phyloP scores from a whole-genome alignment of 176 grass and related monocot genomes.

The Aegilops umbellulata region DNA sequence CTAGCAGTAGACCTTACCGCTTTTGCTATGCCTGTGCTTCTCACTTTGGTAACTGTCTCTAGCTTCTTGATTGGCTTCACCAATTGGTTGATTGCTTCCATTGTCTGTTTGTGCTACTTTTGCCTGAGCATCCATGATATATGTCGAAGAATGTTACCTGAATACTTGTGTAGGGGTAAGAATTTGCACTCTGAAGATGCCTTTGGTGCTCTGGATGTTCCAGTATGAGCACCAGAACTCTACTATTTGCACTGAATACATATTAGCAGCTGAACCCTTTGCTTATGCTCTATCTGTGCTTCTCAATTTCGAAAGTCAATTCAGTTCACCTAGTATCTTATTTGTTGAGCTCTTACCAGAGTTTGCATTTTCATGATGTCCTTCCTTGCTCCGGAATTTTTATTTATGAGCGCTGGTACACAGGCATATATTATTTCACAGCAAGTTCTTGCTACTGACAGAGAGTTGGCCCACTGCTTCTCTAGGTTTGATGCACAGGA shows the following conservation, averaged over 20 bases:
- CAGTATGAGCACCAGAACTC: neutral
- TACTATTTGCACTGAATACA: neutral
- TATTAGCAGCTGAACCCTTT: neutral
- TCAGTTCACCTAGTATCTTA: neutral
- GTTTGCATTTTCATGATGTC: too few species aligned
- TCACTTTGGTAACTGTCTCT: too few species aligned
- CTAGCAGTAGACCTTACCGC: too few species aligned
- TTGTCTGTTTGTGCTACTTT: neutral
- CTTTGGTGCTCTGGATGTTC: neutral
- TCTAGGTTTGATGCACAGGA: neutral
- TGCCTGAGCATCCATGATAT: neutral
- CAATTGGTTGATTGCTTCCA: neutral
- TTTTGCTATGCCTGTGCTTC: too few species aligned
- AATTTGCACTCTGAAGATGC: neutral
- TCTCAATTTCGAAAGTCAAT: neutral
- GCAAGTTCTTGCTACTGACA: neutral
- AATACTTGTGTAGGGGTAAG: neutral
- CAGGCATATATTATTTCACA: too few species aligned
- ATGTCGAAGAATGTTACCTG: neutral
- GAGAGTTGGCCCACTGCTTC: neutral
- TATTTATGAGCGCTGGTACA: too few species aligned
- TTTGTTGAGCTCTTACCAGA: neutral
- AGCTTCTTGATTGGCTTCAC: too few species aligned
- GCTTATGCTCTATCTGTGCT: neutral
- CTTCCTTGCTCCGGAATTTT: too few species aligned